Evolutionary conservation across 208 protist species (phyloP).

Genomic region (Crithidia fasciculata): DNA sequence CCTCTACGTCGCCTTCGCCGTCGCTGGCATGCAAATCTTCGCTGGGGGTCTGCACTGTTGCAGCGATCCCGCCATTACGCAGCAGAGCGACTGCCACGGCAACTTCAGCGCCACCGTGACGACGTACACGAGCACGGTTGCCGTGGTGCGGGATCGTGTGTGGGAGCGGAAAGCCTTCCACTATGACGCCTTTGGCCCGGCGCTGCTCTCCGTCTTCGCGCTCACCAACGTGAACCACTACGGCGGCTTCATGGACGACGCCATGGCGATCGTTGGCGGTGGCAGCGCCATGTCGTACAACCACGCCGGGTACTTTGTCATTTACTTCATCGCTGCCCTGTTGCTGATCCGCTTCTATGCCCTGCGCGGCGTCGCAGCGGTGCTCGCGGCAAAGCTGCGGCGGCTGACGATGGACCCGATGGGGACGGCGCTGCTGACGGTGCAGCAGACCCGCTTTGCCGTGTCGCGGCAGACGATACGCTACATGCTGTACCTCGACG

Average conservation of each 20-base stretch:
- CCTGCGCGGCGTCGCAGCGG: constrained; percentile 32
- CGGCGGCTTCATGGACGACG: constrained; percentile 55
- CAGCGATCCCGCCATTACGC: constrained; percentile 32
- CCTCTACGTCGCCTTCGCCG: constrained; percentile 48
- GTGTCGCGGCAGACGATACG: constrained; percentile 25
- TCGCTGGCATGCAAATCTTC: constrained; percentile 66
- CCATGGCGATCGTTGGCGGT: constrained; percentile 37
- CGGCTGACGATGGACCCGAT: constrained; percentile 10
- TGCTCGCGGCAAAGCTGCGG: constrained; percentile 35
- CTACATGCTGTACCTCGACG: constrained; percentile 23
- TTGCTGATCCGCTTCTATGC: constrained; percentile 48
- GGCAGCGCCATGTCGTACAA: constrained; percentile 18
- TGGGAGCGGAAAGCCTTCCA: constrained; percentile 36
- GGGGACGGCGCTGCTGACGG: constrained; percentile 10
- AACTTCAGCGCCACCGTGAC: constrained; percentile 15
- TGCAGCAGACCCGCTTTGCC: constrained; percentile 18
- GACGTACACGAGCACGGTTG: constrained; percentile 14
- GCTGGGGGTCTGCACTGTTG: constrained; percentile 47
- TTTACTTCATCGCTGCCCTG: constrained; percentile 42
- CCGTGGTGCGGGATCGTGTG: constrained; percentile 3
- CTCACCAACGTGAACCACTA: constrained; percentile 55
- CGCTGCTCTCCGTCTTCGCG: constrained; percentile 64
- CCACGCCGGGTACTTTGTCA: constrained; percentile 43
- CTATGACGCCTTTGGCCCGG: constrained; percentile 65
- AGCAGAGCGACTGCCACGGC: constrained; percentile 19